Evolutionary conservation across 1,139 yeast genomes (phyloP), one percentile per base, ranked within the genome.

Genomic region (Geotrichum klebahnii): DNA sequence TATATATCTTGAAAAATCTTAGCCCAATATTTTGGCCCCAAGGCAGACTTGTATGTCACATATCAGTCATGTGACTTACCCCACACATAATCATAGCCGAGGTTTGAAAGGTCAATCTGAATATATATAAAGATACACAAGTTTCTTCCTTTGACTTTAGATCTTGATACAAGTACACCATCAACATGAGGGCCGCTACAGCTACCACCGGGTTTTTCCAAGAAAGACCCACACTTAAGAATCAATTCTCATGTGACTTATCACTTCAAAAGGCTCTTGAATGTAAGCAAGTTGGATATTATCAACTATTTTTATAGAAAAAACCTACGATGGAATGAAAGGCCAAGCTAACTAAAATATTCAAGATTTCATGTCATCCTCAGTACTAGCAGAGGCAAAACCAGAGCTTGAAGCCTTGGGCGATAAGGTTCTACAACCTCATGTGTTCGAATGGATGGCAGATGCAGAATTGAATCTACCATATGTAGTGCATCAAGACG

Each of bases 401-500:
- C 40, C 36, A 5, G 65, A 61, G 28, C 56, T 62, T 22, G 46
- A 19, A 3, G 41, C 35, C 1, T 52, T 64, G 19, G 67, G 67
- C 4, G 59, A 55, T 5, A 46, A 43, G 17, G 63, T 64, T n/a
- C 44, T 63, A 3, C 44, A 59, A 6, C 52, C 46, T 2, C 57
- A 58, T 33, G 54, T 60, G 5, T 57, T 61, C 46, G 62, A 60
- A n/a, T 61, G 63, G 62, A 51, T 61, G 8, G 61, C 55, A 2
- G 68, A 65, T 17, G 68, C 68, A 2, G 68, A 65, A 46, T 45
- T 53, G 9, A 60, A 64, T 45, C 57, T 53, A 17, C 68, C 68
- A 2, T 56, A 50, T 19, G 55, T 65, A 19, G 61, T 57, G n/a
- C 58, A 55, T 12, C 64, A 61, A 44, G 67, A 65, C 40, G 54